Evolutionary conservation across 1,284 basidiomycete genomes (phyloP), one percentile per base, ranked within the genome.

Genomic region (Leccinum subfulvum): DNA sequence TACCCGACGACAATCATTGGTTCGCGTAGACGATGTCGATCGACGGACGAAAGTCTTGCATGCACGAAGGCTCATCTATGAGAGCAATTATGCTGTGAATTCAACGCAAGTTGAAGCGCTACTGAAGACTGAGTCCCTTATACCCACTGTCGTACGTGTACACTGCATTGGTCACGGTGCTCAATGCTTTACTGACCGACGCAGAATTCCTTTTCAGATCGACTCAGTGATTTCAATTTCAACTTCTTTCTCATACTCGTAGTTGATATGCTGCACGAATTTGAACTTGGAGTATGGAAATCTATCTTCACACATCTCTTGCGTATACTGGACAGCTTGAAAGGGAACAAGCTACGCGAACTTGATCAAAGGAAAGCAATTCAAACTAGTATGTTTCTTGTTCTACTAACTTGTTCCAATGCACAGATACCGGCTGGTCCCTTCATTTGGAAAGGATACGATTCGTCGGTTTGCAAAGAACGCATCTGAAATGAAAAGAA

Each of bases 21-120:
- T 37, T 23, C 53, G 14, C 14, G 16, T 30, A 37, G 58, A 65
- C 26, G 16, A 66, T 51, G 1, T 44, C 14, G 6, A 28, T 7
- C 3, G 67, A 18, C 18, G 47, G 21, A 26, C 55, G 11, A 62
- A 62, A 33, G 57, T 71, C 14, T 28, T 54, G 10, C 7, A 16
- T 13, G 60, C 64, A n/a, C 61, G 60, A 4, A 41, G 59, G 18
- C 52, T 60, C 6, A 66, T 72, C 9, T 72, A 68, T 56, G 52
- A 67, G 26, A 52, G 59, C 16, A 65, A 64, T 3, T 58, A 49
- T 53, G 55, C 41, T 4, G 58, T 71, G 11, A 64, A 66, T n/a
- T 61, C 58, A 33, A 11, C 33, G 7, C 54, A 49, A 11, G 52
- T 70, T 1, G 64, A 68, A 30, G 41, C 23, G 3, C 3, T 67